These are phyloP conservation scores for Mortierella polycephala DNA, from an alignment of 371 early-diverging fungal genomes.

Conservation along the genomic window DNA sequence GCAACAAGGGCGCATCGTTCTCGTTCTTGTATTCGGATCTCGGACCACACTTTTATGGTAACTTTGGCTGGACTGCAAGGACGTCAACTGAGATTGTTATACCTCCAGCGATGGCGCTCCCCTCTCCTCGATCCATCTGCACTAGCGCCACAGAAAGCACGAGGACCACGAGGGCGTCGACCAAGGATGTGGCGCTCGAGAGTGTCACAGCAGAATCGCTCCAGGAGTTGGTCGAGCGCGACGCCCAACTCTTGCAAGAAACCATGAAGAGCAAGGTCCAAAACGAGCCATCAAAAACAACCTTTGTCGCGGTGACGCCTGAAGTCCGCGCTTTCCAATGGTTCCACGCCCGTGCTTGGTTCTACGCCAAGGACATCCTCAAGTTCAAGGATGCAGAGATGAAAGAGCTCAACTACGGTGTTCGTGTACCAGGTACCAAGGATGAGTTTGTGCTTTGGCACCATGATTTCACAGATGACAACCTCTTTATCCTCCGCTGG, in stretches of 20 bases:
- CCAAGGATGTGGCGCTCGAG: constrained; percentile 2
- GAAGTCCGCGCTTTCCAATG: constrained; percentile 38
- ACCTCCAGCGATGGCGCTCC: constrained; percentile 17
- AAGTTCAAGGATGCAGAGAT: constrained; percentile 10
- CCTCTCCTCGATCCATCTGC: not conserved
- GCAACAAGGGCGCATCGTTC: constrained; percentile 16
- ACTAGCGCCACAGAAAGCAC: not conserved
- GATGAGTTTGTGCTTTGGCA: constrained; percentile 46
- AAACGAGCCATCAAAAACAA: not conserved
- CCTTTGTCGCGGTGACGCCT: constrained; percentile 30
- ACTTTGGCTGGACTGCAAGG: constrained; percentile 55
- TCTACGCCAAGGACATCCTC: constrained; percentile 20
- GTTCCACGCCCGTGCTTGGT: constrained; percentile 37
- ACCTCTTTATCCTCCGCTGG: constrained; percentile 44
- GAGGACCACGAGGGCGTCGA: not conserved
- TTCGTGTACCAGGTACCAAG: constrained; percentile 7
- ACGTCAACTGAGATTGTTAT: constrained; percentile 34
- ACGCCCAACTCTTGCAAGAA: constrained; percentile 27
- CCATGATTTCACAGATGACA: constrained; percentile 44
- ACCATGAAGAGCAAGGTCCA: constrained; percentile 2
- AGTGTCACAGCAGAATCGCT: constrained; percentile 15
- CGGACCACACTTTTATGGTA: constrained; percentile 54
- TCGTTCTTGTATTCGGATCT: constrained; percentile 57
- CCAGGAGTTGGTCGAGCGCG: constrained; percentile 11
- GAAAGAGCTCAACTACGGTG: constrained; percentile 20